Evolutionary conservation across 257 asterid genomes (phyloP).

Genomic region (Solanum piurae): DNA sequence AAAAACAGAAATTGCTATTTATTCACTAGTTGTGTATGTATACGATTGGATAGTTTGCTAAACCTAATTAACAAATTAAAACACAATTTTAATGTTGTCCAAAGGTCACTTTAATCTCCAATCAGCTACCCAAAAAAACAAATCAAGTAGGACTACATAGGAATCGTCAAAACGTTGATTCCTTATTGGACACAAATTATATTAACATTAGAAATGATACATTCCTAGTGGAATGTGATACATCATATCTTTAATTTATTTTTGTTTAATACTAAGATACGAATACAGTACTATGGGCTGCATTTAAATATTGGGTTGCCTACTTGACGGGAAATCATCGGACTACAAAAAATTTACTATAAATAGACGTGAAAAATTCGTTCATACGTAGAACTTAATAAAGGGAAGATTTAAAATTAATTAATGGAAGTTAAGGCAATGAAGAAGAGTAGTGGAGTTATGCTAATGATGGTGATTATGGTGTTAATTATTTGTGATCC

Average conservation of each 20-base stretch:
- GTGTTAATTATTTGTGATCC: slow-evolving; percentile 10
- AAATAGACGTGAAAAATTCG: background rate
- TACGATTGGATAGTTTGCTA: background rate
- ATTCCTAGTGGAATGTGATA: background rate
- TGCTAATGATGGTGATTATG: background rate
- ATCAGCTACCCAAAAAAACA: background rate
- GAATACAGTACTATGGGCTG: background rate
- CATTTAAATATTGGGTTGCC: background rate
- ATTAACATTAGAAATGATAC: background rate
- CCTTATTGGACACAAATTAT: background rate
- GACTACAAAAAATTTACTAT: background rate
- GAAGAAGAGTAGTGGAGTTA: background rate
- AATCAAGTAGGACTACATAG: background rate
- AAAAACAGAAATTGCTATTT: background rate
- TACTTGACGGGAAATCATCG: background rate
- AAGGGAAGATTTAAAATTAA: background rate
- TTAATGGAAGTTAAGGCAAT: background rate
- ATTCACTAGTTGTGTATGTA: background rate
- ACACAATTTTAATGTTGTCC: background rate
- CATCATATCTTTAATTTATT: background rate
- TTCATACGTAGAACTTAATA: background rate
- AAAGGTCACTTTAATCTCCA: background rate
- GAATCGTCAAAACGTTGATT: too few species aligned
- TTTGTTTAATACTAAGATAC: background rate
- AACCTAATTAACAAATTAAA: background rate